A percentile compares a stretch with the other conserved stretches of the same genome.
Evolutionary conservation across 2,329 filamentous ascomycete genomes (phyloP).

Genomic region (Phialocephala subalpina): DNA sequence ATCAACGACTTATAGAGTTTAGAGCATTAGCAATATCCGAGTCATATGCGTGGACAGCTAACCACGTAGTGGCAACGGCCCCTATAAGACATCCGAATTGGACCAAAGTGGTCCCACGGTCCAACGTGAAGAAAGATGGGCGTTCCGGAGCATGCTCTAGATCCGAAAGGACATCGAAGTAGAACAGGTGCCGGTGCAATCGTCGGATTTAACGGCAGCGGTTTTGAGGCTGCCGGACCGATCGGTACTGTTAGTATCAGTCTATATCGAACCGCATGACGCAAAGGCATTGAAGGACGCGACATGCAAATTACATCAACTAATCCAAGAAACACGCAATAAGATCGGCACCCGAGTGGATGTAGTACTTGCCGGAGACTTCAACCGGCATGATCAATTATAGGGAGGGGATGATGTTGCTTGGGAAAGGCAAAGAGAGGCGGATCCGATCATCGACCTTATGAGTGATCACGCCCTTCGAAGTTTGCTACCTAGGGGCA

Average conservation of each 20-base stretch:
- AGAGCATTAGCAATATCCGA: conserved; percentile 19
- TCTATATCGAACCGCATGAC: conserved; percentile 38
- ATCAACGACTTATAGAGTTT: conserved; percentile 19
- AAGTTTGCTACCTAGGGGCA: too few relatives aligned
- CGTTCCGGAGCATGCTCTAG: conserved; percentile 41
- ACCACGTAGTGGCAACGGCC: conserved; percentile 15
- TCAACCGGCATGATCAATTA: conserved; percentile 9
- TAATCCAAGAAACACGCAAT: conserved; percentile 27
- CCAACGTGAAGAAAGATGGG: conserved; percentile 34
- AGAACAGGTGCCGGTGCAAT: conserved; percentile 35
- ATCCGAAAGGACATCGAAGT: conserved; percentile 40
- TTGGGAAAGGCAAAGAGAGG: not conserved
- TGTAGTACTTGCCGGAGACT: conserved; percentile 4
- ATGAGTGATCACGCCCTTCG: too few relatives aligned
- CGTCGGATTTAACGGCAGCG: conserved; percentile 37
- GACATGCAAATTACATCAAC: conserved; percentile 33
- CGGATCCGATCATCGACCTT: not conserved
- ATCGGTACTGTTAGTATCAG: conserved; percentile 38
- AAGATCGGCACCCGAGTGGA: not conserved
- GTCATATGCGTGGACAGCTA: not conserved
- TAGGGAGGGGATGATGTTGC: conserved; percentile 10
- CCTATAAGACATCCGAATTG: conserved; percentile 24
- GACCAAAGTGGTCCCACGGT: conserved; percentile 25
- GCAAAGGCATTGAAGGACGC: conserved; percentile 27
- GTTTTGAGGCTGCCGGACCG: conserved; percentile 37